Evolutionary conservation across 164 flowering plant genomes (phyloP).

Genomic region (Cinnamomum chago): DNA sequence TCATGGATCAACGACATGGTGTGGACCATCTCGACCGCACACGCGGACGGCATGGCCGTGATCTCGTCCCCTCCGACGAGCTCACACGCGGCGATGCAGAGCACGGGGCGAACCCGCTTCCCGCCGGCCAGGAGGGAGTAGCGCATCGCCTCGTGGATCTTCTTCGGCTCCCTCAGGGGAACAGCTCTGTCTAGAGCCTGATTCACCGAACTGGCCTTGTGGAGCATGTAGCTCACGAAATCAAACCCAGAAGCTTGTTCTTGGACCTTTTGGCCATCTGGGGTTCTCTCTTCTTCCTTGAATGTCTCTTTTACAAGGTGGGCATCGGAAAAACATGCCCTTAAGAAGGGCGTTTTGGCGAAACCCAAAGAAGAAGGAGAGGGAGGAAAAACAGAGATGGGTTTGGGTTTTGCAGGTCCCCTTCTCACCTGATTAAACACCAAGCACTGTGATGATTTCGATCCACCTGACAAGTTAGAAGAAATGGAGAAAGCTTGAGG

Average conservation of each 20-base stretch:
- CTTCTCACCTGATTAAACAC: neutral
- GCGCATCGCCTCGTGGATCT: slow-evolving; percentile 67
- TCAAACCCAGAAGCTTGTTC: slow-evolving; percentile 21
- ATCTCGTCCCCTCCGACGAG: slow-evolving; percentile 54
- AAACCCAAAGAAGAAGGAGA: neutral
- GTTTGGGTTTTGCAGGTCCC: neutral
- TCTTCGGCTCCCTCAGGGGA: slow-evolving; percentile 36
- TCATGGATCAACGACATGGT: slow-evolving; percentile 77
- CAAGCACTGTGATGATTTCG: neutral
- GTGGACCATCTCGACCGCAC: slow-evolving; percentile 81
- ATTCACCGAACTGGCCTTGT: slow-evolving; percentile 42
- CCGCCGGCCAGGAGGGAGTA: slow-evolving; percentile 74
- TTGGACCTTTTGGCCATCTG: neutral
- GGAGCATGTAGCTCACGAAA: slow-evolving; percentile 46
- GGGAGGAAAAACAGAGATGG: neutral
- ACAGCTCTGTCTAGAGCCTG: slow-evolving; percentile 49
- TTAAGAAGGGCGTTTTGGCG: neutral
- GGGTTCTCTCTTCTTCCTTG: slow-evolving; percentile 6
- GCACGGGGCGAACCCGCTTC: slow-evolving; percentile 56
- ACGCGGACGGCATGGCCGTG: slow-evolving; percentile 60
- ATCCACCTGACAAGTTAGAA: neutral
- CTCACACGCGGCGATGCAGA: slow-evolving; percentile 72
- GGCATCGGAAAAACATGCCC: slow-evolving; percentile 24
- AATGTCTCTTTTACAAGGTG: slow-evolving; percentile 19
- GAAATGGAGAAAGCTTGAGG: slow-evolving; percentile 1